phyloP scores from a whole-genome alignment of 306 rosid genomes.

The Pueraria montana region DNA sequence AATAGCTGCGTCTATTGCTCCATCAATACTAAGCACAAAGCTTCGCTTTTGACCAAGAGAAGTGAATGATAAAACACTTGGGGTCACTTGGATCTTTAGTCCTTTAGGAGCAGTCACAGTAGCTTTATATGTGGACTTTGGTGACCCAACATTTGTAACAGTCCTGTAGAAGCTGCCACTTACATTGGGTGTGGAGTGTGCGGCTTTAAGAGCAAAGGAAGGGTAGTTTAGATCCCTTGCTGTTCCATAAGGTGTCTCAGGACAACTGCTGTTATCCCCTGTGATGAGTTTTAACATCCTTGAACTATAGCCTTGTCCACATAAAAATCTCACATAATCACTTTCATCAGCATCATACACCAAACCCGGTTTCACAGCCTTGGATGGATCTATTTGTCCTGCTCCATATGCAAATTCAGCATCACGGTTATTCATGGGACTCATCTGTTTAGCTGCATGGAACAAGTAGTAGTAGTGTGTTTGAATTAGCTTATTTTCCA shows the following conservation, averaged over 20 bases:
- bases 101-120: conserved; percentile 44
- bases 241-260: not conserved
- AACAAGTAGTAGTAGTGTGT: not conserved
- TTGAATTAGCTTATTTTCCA: not conserved
- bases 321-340: conserved; percentile 55
- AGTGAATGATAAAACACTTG: conserved; percentile 55
- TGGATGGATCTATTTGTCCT: conserved; percentile 55
- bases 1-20: conserved; percentile 5
- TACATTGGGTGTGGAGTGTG: conserved; percentile 1
- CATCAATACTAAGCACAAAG: conserved; percentile 49
- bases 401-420: conserved; percentile 66
- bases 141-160: conserved; percentile 62
- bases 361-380: conserved; percentile 61
- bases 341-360: conserved; percentile 50
- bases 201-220: conserved; percentile 49
- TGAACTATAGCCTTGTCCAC: conserved; percentile 58
- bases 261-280: conserved; percentile 25
- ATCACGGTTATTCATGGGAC: not conserved
- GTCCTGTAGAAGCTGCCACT: conserved; percentile 46
- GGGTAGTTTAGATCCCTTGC: conserved; percentile 64
- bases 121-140: conserved; percentile 52
- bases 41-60: conserved; percentile 43
- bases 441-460: conserved; percentile 53
- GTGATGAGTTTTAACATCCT: conserved; percentile 34
- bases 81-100: conserved; percentile 51